These are phyloP conservation scores for Aleurites moluccanus DNA, from an alignment of 441 rosid species.

Conservation along the genomic window DNA sequence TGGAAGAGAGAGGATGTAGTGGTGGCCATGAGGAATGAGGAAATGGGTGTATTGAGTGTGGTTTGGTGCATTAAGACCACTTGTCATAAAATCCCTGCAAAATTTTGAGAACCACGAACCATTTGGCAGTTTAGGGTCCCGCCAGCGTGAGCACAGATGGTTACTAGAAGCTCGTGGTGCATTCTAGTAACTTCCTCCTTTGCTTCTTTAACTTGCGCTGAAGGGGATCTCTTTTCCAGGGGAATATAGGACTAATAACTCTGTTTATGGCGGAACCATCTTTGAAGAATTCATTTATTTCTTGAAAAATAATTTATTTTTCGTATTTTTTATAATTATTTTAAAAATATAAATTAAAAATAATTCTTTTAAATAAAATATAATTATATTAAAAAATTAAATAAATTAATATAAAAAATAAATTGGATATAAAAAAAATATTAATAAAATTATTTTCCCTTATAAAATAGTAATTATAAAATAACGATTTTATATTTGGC, in stretches of 20 bases:
- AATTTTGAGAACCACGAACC: slow-evolving; percentile 17
- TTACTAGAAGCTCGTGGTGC: background rate
- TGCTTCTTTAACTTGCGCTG: slow-evolving; percentile 1
- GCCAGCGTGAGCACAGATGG: slow-evolving; percentile 13
- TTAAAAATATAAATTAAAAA: too few relatives aligned
- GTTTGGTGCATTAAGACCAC: slow-evolving; percentile 25
- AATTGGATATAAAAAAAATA: too few relatives aligned
- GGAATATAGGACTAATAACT: background rate
- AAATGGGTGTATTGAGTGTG: slow-evolving; percentile 13
- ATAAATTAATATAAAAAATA: too few relatives aligned
- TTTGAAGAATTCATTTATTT: too few relatives aligned
- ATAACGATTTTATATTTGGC: too few relatives aligned
- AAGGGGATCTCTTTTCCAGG: background rate
- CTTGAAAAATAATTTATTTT: too few relatives aligned
- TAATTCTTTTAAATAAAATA: too few relatives aligned
- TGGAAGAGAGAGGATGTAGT: slow-evolving; percentile 20
- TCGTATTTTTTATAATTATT: too few relatives aligned
- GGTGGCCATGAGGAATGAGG: slow-evolving; percentile 33
- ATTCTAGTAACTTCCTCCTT: slow-evolving; percentile 1
- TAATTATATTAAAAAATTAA: too few relatives aligned
- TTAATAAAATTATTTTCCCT: too few relatives aligned
- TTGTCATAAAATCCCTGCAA: slow-evolving; percentile 18
- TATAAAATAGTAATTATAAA: too few relatives aligned
- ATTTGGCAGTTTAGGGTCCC: slow-evolving; percentile 30
- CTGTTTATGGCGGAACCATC: too few relatives aligned